Evolutionary conservation across 495 filamentous ascomycete genomes (phyloP), one percentile per base, ranked within the genome.

Genomic region (Letharia columbiana): DNA sequence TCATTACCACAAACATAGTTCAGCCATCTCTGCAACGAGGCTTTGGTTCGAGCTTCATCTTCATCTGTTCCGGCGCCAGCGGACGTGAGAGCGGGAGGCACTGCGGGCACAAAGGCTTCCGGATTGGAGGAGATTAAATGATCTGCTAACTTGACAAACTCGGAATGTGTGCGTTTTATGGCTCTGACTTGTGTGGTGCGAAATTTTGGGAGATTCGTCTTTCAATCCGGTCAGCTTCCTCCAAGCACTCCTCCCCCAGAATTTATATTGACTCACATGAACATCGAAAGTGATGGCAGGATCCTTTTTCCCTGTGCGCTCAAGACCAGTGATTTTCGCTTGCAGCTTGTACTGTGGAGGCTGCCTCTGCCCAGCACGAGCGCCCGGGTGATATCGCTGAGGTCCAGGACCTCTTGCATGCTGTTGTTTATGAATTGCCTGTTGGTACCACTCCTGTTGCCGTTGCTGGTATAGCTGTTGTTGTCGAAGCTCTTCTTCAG

Each of bases 151-250:
- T 98, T 98, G 65, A 88, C 81, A 71, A 99, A 99, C 73, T 99
- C 95, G 58, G 90, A 89, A 75, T 99, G 94, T 35, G 94, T 89
- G 50, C 95, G 89, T 66, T 94, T 89, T 63, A 99, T 90, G 75
- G 98, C 95, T 72, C 95, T 91, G 76, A 96, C 98, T 74, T 98
- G 95, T 12, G 95, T 98, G 3, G 95, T 97, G 68, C 95, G 84
- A 77, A 96, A 99, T 70, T 93, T 92, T 60, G 93, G 93, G 23
- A 99, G 89, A 78, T 98, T 98, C 65, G 95, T 98, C 95, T 97
- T 37, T 39, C 28, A 60, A 28, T 35, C 31, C 28, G 12, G 41
- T 65, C 20, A 65, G 56, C 33, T 35, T 58, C 54, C 15, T 40
- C 10, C 49, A 15, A 39, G 17, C 17, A 35, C 13, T 61, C 40